These are phyloP conservation scores for Suillus hirtellus DNA, from an alignment of 768 basidiomycete genomes.

Conservation along the genomic window DNA sequence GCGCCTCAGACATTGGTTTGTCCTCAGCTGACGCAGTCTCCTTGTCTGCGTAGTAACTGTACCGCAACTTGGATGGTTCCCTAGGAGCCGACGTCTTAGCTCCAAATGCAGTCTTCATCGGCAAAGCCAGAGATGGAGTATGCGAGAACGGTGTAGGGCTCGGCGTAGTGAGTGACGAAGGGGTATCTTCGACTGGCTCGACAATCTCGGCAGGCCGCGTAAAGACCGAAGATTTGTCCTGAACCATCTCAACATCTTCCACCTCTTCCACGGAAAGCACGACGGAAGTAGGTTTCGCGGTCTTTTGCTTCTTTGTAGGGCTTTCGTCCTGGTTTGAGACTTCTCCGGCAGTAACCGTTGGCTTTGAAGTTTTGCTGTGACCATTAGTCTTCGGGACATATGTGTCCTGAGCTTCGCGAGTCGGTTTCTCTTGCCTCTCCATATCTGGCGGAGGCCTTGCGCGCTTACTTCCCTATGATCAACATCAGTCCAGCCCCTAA, in stretches of 20 bases:
- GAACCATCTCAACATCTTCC: constrained; percentile 36
- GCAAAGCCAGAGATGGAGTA: constrained; percentile 15
- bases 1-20: constrained; percentile 3
- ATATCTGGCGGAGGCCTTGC: constrained; percentile 68
- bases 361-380: constrained; percentile 5
- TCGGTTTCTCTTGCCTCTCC: constrained; percentile 34
- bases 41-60: constrained; percentile 63
- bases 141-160: constrained; percentile 14
- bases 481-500: constrained; percentile 10
- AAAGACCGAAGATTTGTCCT: constrained; percentile 20
- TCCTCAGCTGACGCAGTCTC: constrained; percentile 31
- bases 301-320: constrained; percentile 52
- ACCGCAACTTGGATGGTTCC: constrained; percentile 78
- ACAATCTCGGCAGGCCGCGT: constrained; percentile 40
- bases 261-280: constrained; percentile 12
- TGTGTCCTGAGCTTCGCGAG: constrained; percentile 11
- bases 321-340: constrained; percentile 40
- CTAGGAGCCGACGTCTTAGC: constrained; percentile 61
- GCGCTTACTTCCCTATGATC: constrained; percentile 69
- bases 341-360: constrained; percentile 35
- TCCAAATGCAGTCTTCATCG: constrained; percentile 23
- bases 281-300: constrained; percentile 18
- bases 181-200: constrained; percentile 35
- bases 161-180: constrained; percentile 19
- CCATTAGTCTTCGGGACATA: constrained; percentile 19